These are phyloP conservation scores for Tulasnella sp. DNA, from an alignment of 768 basidiomycete species.

Conservation along the genomic window DNA sequence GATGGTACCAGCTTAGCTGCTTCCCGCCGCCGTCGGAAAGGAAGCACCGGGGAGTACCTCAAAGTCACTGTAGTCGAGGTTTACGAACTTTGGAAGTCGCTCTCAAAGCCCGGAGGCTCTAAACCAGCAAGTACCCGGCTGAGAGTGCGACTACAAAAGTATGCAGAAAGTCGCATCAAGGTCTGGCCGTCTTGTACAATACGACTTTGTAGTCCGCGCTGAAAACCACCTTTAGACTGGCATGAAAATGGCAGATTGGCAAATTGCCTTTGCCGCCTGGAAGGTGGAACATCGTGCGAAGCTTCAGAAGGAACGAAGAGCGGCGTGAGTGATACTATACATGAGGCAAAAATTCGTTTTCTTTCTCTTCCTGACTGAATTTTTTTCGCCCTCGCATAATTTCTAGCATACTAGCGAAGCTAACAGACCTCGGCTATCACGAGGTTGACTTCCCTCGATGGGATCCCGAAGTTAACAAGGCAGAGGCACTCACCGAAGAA, in stretches of 20 bases:
- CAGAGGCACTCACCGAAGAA: not conserved
- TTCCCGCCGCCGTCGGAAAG: not conserved
- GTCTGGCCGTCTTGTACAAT: not conserved
- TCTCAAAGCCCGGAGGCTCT: not conserved
- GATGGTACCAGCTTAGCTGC: not conserved
- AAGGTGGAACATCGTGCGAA: too few species aligned
- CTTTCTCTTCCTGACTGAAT: too few species aligned
- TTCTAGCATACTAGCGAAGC: not conserved
- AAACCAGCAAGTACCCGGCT: not conserved
- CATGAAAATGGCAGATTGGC: not conserved
- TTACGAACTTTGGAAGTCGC: not conserved
- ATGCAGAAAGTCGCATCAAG: not conserved
- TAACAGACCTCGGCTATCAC: not conserved
- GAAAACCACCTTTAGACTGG: not conserved
- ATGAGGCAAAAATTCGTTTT: too few species aligned
- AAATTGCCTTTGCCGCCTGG: too few species aligned
- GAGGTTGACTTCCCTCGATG: not conserved
- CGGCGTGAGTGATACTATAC: not conserved
- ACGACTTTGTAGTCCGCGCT: not conserved
- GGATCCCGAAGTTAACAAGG: not conserved
- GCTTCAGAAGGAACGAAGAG: too few species aligned
- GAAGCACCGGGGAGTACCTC: not conserved
- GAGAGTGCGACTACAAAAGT: not conserved
- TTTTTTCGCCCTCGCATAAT: not conserved
- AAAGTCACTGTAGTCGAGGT: not conserved